Base-by-base conservation (phyloP, 495 filamentous ascomycete genomes). In the Aspergillus panamensis region DNA sequence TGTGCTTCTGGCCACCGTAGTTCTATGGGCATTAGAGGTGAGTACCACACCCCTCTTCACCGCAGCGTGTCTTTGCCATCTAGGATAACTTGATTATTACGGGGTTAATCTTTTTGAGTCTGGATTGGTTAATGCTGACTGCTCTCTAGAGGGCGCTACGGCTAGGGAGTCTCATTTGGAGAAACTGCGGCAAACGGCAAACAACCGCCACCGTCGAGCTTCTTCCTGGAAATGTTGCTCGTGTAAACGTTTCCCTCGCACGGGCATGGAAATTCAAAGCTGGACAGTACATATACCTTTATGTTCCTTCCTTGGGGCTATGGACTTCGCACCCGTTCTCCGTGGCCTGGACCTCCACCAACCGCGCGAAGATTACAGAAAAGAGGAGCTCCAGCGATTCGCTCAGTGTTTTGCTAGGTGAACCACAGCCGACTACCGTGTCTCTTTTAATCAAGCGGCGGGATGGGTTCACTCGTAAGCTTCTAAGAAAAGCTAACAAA, bases 311-410 rank as follows among this genome's bases (percentile, higher is more conserved):
- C 6, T 45, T 84, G 17, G 72, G 75, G 0, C 65, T 79, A 14
- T 82, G 75, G 76, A 78, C 80, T 1, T 82, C 79, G 16, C 82
- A 85, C 61, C 82, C 82, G 1, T 85, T 85, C 62, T 81, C 79
- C 0, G 73, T 83, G 21, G 81, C 81, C 6, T 85, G 82, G 82
- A 70, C 68, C 10, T 70, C 71, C 0, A 43, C 64, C 0, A 57
- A 62, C 0, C 63, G 48, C 4, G 45, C 55, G 31, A 32, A 50
- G 16, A 4, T 57, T 3, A 53, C 42, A 12, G 70, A 71, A 50
- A 76, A 72, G 58, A 65, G 66, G 13, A 57, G 62, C 45, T 74
- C 71, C 0, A 65, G 61, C 31, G 71, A 72, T 20, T 76, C 74
- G 0, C 62, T 76, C 37, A 70, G 66, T 14, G 55, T 70, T 6